Evolutionary conservation across 2,329 filamentous ascomycete genomes (phyloP), one percentile per base, ranked within the genome.

Genomic region (Sporothrix brunneoviolacea): DNA sequence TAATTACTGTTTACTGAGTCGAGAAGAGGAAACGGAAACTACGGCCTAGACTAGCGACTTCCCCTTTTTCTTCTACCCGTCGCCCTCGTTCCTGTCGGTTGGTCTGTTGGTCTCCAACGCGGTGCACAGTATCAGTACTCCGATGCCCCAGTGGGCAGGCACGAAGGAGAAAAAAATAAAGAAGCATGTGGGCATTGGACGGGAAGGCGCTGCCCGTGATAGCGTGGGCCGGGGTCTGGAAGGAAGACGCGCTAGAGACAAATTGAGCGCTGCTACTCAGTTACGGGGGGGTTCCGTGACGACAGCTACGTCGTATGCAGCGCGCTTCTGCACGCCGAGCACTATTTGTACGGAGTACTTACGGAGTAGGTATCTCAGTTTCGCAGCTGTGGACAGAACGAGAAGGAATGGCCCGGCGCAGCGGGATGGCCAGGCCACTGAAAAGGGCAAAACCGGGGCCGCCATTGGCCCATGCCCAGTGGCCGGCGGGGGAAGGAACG

Each of bases 131-230:
- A n/a, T n/a, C n/a, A n/a, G n/a, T n/a, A n/a, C n/a, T n/a, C n/a
- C n/a, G n/a, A n/a, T n/a, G n/a, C n/a, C n/a, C n/a, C n/a, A n/a
- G n/a, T n/a, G 9, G 35, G 44, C 19, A 45, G 28, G 48, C 18
- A 30, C 35, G 4, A 46, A 28, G 19, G 27, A 44, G 19, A 40
- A n/a, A 6, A 30, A 33, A 39, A 32, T 32, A 22, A 21, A 13
- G 28, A 19, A 48, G 32, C 43, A 37, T 35, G 39, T 45, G 41
- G 46, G 36, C 44, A 9, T 28, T 19, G 8, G 13, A 42, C 52
- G 52, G 52, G 52, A 54, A 54, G 52, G 48, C 48, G 44, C 48
- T 51, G 52, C 48, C 52, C 52, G 52, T 30, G 43, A 41, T 42
- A 32, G 46, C 18, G 27, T 30, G 51, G 51, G 15, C 40, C 24